These are phyloP conservation scores for Candida sakaeoensis DNA, from an alignment of 805 yeast species.

Conservation along the genomic window DNA sequence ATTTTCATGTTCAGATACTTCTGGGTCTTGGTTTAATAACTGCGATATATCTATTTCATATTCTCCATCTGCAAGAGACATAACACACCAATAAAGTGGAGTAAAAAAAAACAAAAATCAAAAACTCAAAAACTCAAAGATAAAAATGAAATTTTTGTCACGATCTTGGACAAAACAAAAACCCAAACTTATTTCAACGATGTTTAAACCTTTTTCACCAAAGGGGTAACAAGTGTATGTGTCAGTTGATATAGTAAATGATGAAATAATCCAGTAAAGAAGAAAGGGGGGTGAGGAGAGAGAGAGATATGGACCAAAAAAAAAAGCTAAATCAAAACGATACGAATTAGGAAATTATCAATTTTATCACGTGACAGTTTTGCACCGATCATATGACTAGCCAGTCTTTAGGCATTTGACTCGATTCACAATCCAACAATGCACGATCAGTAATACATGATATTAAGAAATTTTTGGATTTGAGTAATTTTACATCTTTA, in stretches of 20 bases:
- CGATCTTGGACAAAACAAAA: too few species aligned
- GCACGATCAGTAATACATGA: slow-evolving; percentile 7
- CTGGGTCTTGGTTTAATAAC: slow-evolving; percentile 11
- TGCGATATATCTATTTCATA: slow-evolving; percentile 37
- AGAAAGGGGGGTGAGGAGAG: background rate
- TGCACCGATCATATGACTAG: background rate
- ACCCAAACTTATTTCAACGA: too few species aligned
- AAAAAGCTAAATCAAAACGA: background rate
- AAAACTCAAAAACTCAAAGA: too few species aligned
- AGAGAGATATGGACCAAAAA: slow-evolving; percentile 1
- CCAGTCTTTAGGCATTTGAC: background rate
- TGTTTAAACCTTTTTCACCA: too few species aligned
- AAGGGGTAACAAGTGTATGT: too few species aligned
- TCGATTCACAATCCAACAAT: slow-evolving; percentile 7
- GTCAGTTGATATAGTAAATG: too few species aligned
- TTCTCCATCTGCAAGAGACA: slow-evolving; percentile 41
- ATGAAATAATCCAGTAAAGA: too few species aligned
- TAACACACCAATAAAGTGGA: slow-evolving; percentile 10
- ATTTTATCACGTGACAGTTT: slow-evolving; percentile 1
- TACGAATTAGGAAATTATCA: background rate
- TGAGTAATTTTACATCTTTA: slow-evolving; percentile 5
- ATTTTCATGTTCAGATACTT: background rate
- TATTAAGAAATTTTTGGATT: slow-evolving; percentile 4
- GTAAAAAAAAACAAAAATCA: background rate
- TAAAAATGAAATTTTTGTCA: too few species aligned